phyloP scores from a whole-genome alignment of 2,329 filamentous ascomycete species.

The Ceratocystiopsis minuta region DNA sequence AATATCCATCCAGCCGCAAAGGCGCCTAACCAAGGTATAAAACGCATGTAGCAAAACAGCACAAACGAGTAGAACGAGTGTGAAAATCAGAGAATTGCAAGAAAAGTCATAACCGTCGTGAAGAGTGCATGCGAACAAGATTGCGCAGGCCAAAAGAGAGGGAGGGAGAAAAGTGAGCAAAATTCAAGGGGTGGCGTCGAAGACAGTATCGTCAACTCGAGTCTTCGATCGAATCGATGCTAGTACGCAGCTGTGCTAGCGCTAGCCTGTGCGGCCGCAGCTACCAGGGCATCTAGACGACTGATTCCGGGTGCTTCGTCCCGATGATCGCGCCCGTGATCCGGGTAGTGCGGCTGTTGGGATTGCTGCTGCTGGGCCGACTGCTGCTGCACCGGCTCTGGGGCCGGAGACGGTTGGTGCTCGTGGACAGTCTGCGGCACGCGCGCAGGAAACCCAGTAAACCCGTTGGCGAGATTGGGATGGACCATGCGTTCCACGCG shows the following conservation, averaged over 20 bases:
- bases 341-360: slow-evolving; percentile 1
- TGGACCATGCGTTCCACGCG: slow-evolving; percentile 38
- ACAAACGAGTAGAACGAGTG: background rate
- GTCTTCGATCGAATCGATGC: background rate
- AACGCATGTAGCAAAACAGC: background rate
- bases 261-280: slow-evolving; percentile 6
- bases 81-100: background rate
- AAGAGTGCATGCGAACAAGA: too few species aligned
- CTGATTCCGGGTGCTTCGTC: background rate
- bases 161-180: too few species aligned
- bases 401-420: background rate
- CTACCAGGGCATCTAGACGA: slow-evolving; percentile 10
- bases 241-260: slow-evolving; percentile 10
- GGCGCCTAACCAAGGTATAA: background rate
- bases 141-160: background rate
- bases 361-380: background rate
- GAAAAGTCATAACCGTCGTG: background rate
- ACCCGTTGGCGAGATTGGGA: slow-evolving; percentile 24
- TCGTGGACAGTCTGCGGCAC: slow-evolving; percentile 8
- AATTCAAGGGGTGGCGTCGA: too few species aligned
- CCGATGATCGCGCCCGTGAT: background rate
- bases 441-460: slow-evolving; percentile 8
- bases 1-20: background rate
- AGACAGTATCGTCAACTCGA: too few species aligned
- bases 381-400: background rate